phyloP scores from a whole-genome alignment of 306 rosid genomes.

The Dryas octopetala region DNA sequence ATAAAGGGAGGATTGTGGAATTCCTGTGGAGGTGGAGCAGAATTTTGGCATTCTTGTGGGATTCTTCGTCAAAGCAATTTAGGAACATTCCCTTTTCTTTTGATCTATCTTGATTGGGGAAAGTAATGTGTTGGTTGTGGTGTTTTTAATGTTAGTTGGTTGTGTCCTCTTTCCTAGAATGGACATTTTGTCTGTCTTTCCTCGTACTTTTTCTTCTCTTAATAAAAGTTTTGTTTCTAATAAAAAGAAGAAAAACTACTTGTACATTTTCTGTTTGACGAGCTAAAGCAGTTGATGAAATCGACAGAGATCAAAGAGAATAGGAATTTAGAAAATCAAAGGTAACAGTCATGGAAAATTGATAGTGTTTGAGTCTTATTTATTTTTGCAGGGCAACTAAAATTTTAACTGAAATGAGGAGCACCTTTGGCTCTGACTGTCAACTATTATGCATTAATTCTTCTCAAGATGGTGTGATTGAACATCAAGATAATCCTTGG shows the following conservation, averaged over 20 bases:
- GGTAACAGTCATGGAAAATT: not conserved
- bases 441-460: constrained; percentile 80
- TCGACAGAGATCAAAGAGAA: not conserved
- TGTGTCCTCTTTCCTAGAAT: not conserved
- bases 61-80: too few species aligned
- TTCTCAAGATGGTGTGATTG: constrained; percentile 52
- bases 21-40: not conserved
- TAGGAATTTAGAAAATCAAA: not conserved
- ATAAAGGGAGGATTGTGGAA: not conserved
- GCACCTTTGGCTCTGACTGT: constrained; percentile 79
- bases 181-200: not conserved
- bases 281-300: not conserved
- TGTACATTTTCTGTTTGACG: not conserved
- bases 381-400: constrained; percentile 66
- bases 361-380: constrained; percentile 26
- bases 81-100: not conserved
- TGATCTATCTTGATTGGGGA: not conserved
- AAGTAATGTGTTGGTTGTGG: not conserved
- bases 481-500: constrained; percentile 82
- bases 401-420: constrained; percentile 76
- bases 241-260: not conserved
- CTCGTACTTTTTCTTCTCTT: not conserved
- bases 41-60: too few species aligned
- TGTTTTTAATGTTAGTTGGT: not conserved
- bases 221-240: too few species aligned